Percentiles rank a stretch among this genome's conserved stretches.
Conservation (phyloP, 2,329 filamentous ascomycete species). For the Cercospora citrullina region DNA sequence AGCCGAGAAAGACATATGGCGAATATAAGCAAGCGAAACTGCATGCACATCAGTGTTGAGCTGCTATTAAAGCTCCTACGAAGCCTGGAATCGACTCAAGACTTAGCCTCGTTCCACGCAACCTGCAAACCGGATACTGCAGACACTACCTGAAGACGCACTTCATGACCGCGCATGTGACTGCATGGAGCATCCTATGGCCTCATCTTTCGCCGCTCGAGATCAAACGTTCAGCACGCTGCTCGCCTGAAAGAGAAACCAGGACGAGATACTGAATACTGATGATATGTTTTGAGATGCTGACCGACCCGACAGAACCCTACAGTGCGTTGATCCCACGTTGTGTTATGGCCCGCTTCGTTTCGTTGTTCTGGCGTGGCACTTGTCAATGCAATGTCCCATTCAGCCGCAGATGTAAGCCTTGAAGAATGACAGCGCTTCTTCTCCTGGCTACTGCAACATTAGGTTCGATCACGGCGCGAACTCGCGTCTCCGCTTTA, state of each 20-base stretch:
- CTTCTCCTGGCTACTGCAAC: not conserved
- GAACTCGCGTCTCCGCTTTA: not conserved
- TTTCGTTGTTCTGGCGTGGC: not conserved
- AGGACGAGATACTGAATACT: not conserved
- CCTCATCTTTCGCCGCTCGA: not conserved
- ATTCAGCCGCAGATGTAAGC: not conserved
- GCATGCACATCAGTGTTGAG: not conserved
- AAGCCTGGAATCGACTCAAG: not conserved
- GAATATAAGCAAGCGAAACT: not conserved
- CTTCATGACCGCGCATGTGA: not conserved
- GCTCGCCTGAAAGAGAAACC: not conserved
- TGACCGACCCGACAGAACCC: not conserved
- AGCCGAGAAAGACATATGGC: not conserved
- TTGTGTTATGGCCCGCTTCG: not conserved
- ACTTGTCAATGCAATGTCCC: not conserved
- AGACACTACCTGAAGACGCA: not conserved
- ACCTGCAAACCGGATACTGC: not conserved
- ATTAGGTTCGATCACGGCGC: not conserved
- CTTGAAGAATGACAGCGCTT: not conserved
- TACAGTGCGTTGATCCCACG: not conserved
- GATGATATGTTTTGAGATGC: not conserved
- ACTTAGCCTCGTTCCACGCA: not conserved
- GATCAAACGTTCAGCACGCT: not conserved
- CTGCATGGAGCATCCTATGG: not conserved
- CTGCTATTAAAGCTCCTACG: not conserved